Base-by-base conservation (phyloP, 2,329 filamentous ascomycete species). In the Arthrobotrys sphaeroides region DNA sequence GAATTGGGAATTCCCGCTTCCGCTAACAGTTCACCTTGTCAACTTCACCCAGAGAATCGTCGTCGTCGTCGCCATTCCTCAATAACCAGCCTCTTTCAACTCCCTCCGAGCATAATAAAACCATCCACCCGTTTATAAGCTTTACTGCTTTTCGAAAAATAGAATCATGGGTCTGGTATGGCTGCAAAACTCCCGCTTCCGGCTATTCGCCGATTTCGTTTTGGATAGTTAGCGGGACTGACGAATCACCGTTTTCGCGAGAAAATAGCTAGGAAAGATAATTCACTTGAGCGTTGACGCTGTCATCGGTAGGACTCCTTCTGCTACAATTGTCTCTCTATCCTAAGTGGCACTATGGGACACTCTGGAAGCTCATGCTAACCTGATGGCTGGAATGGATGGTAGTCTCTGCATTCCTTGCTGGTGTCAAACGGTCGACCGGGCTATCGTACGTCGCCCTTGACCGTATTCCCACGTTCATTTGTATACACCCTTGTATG, bases 261-360 rank as follows among this genome's bases (percentile, higher is more conserved):
- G 33, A 22, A 22, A 38, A 84, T 90, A 97, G 94, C 87, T 98
- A 84, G 94, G 94, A 86, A 90, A 91, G 84, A 85, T 98, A 81
- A 91, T 92, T 83, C 94, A 98, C 85, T 97, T 96, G 86, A 92
- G 93, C 81, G 94, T 98, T 83, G 94, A 98, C 84, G 94, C 94
- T 78, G 93, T 98, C 79, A 89, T 98, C 80, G 86, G 92, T 95
- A 88, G 80, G 91, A n/a, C n/a, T n/a, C n/a, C 86, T 45, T 22
- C 77, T 61, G 75, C 80, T 80, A n/a, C n/a, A n/a, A n/a, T n/a
- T n/a, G n/a, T n/a, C n/a, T n/a, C n/a, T n/a, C n/a, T n/a, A n/a
- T n/a, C n/a, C n/a, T n/a, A n/a, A n/a, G n/a, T n/a, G n/a, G n/a
- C n/a, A n/a, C n/a, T n/a, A n/a, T n/a, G n/a, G n/a, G n/a, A n/a